Conservation (phyloP, 768 basidiomycete species). For the Astraeus odoratus region DNA sequence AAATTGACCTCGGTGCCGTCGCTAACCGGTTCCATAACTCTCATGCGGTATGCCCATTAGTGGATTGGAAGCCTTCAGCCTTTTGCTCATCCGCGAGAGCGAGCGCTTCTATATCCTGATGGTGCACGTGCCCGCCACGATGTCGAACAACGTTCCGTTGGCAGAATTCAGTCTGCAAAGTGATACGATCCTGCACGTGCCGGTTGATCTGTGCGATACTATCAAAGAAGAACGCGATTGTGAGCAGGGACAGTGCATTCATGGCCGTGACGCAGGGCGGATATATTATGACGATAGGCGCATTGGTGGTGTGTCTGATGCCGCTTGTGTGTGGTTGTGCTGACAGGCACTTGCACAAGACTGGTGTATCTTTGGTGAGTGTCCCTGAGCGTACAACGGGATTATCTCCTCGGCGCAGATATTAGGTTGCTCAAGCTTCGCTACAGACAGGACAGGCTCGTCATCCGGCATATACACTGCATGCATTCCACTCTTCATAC, state of each 20-base stretch:
- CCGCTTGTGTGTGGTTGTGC: not conserved
- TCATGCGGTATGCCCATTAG: constrained; percentile 86
- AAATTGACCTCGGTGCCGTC: constrained; percentile 78
- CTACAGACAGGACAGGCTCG: constrained; percentile 82
- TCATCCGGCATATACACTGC: constrained; percentile 69
- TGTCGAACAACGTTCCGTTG: constrained; percentile 97
- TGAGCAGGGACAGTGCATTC: constrained; percentile 93
- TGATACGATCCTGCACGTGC: constrained; percentile 95
- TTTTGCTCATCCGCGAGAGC: constrained; percentile 71
- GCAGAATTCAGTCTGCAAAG: constrained; percentile 94
- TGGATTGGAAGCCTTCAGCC: constrained; percentile 91
- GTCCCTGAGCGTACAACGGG: constrained; percentile 88
- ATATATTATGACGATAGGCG: constrained; percentile 93
- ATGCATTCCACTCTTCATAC: not conserved
- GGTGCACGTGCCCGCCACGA: constrained; percentile 92
- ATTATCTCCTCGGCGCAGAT: constrained; percentile 75
- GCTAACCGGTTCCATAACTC: constrained; percentile 84
- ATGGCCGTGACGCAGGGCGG: constrained; percentile 98
- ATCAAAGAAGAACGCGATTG: constrained; percentile 98
- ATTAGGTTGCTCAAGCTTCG: constrained; percentile 84
- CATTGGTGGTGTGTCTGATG: constrained; percentile 69
- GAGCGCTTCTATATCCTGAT: constrained; percentile 93
- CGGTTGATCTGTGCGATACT: constrained; percentile 95
- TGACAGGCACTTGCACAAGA: constrained; percentile 35
- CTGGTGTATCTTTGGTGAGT: constrained; percentile 88